These are phyloP conservation scores for Calonectria fujianensis DNA, from an alignment of 2,329 filamentous ascomycete genomes.

Conservation along the genomic window DNA sequence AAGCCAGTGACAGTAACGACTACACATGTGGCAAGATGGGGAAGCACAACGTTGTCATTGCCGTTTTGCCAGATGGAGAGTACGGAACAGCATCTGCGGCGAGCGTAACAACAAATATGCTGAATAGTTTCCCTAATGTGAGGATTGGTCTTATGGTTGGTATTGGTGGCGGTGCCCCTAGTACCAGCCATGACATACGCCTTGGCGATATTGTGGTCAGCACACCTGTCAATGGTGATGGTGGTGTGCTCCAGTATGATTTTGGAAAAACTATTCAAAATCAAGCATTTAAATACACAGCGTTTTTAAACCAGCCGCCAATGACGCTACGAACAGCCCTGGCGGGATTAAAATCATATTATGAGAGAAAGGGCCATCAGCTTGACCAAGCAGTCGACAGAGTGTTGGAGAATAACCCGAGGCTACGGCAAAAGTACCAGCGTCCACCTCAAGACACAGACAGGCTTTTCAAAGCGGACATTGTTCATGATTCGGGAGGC, in stretches of 20 bases:
- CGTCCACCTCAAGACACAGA: too few species aligned
- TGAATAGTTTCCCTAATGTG: not conserved
- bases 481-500: too few species aligned
- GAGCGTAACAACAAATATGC: not conserved
- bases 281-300: not conserved
- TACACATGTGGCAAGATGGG: not conserved
- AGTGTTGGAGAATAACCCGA: too few species aligned
- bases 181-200: not conserved
- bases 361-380: too few species aligned
- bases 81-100: not conserved
- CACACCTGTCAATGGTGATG: not conserved
- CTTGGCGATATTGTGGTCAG: conserved; percentile 13
- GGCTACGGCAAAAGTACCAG: too few species aligned
- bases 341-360: too few species aligned
- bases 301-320: not conserved
- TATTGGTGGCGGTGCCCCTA: not conserved
- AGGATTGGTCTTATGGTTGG: not conserved
- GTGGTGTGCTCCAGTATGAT: not conserved
- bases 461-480: too few species aligned
- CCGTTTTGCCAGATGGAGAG: not conserved
- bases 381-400: too few species aligned
- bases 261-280: not conserved
- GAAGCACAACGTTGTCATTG: not conserved
- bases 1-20: not conserved
- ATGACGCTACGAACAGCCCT: not conserved